Evolutionary conservation across 441 rosid species (phyloP).

Genomic region (Omphalea diandra): DNA sequence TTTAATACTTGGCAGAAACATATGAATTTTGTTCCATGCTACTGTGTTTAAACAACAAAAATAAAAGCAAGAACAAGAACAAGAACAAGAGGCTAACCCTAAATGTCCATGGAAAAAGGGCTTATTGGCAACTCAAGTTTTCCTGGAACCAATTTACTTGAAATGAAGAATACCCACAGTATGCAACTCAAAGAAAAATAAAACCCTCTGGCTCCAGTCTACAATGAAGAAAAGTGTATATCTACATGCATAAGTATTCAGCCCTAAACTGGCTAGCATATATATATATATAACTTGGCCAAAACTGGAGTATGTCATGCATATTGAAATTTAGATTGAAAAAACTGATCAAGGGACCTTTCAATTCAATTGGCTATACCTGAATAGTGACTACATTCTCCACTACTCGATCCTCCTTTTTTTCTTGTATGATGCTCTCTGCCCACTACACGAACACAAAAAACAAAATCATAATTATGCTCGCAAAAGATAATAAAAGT

Average conservation of each 20-base stretch:
- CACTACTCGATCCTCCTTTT: conserved; percentile 38
- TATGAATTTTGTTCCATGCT: not conserved
- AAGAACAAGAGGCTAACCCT: not conserved
- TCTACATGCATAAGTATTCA: conserved; percentile 6
- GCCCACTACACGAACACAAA: conserved; percentile 53
- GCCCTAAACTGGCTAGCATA: not conserved
- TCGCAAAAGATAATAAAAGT: conserved; percentile 5
- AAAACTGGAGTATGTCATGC: not conserved
- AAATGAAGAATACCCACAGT: conserved; percentile 4
- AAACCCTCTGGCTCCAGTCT: not conserved
- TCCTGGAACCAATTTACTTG: not conserved
- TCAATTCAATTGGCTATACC: conserved; percentile 38
- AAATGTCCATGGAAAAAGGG: too few relatives aligned
- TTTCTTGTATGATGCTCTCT: conserved; percentile 71
- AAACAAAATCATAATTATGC: conserved; percentile 14
- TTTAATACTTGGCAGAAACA: not conserved
- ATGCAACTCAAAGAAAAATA: not conserved
- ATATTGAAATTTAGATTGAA: conserved; percentile 12
- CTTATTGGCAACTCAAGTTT: too few relatives aligned
- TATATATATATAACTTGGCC: too few relatives aligned
- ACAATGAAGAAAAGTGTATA: not conserved
- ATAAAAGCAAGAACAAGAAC: not conserved
- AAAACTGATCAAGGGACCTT: too few relatives aligned
- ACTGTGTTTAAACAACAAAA: too few relatives aligned
- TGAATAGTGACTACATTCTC: conserved; percentile 70